Conservation (phyloP, 2,329 filamentous ascomycete species). For the Orbilia brochopaga region DNA sequence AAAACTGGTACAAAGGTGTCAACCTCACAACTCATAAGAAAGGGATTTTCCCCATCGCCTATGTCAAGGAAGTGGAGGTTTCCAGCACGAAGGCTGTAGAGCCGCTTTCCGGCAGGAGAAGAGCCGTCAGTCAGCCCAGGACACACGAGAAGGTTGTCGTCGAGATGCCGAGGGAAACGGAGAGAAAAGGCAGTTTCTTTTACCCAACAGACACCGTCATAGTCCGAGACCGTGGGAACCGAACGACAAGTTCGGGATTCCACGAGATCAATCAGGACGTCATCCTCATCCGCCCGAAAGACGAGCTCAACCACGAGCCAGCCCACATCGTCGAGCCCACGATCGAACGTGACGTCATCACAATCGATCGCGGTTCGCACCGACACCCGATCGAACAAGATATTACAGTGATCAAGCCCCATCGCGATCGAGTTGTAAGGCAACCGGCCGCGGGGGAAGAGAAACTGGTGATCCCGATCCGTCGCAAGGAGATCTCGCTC, state of each 20-base stretch:
- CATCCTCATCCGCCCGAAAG: constrained; percentile 33
- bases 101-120: constrained; percentile 23
- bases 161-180: constrained; percentile 38
- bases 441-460: constrained; percentile 14
- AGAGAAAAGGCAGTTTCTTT: constrained; percentile 47
- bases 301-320: constrained; percentile 36
- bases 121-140: constrained; percentile 17
- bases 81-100: constrained; percentile 38
- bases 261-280: constrained; percentile 44
- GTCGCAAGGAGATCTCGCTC: constrained; percentile 36
- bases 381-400: constrained; percentile 24
- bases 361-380: constrained; percentile 9
- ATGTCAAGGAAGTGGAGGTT: constrained; percentile 40
- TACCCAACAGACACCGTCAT: constrained; percentile 42
- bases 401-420: constrained; percentile 31
- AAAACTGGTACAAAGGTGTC: constrained; percentile 43
- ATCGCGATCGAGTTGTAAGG: constrained; percentile 9
- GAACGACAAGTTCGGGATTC: constrained; percentile 28
- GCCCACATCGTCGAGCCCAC: constrained; percentile 23
- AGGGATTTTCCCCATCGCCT: constrained; percentile 45
- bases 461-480: constrained; percentile 42
- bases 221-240: constrained; percentile 40
- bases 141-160: constrained; percentile 28
- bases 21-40: constrained; percentile 37
- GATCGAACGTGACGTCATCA: constrained; percentile 15